A percentile compares a stretch with the other conserved stretches of the same genome.
These are phyloP conservation scores for Solanum hybrid DNA, from an alignment of 305 asterid genomes.

Conservation along the genomic window DNA sequence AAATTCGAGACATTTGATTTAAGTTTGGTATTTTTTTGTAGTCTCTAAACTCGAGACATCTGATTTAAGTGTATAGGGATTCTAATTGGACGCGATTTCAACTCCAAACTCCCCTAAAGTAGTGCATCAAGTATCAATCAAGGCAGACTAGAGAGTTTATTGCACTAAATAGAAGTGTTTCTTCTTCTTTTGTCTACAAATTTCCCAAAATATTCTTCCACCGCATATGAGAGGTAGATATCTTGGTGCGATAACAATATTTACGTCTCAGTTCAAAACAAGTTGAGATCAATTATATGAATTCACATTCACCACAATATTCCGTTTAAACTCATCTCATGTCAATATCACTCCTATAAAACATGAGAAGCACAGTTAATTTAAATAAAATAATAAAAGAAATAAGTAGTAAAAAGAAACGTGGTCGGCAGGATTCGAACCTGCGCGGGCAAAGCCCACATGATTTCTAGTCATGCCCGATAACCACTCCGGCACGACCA, in stretches of 20 bases:
- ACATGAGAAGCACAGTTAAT: neutral
- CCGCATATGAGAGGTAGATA: neutral
- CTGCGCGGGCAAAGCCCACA: conserved; percentile 99
- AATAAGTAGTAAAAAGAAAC: neutral
- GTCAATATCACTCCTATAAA: neutral
- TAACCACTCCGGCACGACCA: conserved; percentile 99
- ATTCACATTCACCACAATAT: neutral
- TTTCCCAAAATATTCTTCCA: neutral
- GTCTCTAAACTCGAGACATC: neutral
- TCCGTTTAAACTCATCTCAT: neutral
- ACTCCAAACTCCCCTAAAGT: neutral
- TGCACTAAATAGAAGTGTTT: neutral
- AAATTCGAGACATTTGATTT: neutral
- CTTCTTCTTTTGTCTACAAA: neutral
- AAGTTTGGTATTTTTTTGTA: too few species aligned
- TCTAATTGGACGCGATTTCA: neutral
- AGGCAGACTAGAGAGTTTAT: too few species aligned
- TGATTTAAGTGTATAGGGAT: neutral
- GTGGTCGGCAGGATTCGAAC: conserved; percentile 97
- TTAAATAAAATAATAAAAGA: too few species aligned
- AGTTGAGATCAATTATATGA: neutral
- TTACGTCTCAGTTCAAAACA: neutral
- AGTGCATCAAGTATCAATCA: neutral
- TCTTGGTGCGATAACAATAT: neutral
- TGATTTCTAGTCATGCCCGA: conserved; percentile 99